Conservation (phyloP, 176 grass and related monocot species). For the Oryza punctata region DNA sequence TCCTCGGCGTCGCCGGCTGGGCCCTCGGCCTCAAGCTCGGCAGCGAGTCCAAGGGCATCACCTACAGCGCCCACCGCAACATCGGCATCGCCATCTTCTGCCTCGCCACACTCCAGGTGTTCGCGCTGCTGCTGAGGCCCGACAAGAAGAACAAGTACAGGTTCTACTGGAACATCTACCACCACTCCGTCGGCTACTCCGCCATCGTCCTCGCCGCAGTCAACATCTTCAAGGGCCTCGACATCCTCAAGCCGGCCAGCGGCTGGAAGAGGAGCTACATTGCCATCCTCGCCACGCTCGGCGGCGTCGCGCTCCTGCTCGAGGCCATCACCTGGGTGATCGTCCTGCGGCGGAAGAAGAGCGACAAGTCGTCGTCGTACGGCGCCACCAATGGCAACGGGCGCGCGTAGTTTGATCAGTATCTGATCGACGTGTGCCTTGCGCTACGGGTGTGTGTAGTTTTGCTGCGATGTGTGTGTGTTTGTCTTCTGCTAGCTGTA, state of each 20-base stretch:
- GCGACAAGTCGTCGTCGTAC: slow-evolving; percentile 28
- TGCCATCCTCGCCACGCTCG: slow-evolving; percentile 62
- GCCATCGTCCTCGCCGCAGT: slow-evolving; percentile 58
- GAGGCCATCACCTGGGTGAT: slow-evolving; percentile 78
- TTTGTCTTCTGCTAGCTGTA: background rate
- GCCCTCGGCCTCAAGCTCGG: slow-evolving; percentile 92
- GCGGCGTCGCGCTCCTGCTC: slow-evolving; percentile 54
- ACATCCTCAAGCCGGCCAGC: slow-evolving; percentile 66
- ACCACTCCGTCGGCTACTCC: slow-evolving; percentile 72
- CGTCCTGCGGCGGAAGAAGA: slow-evolving; percentile 53
- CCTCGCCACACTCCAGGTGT: slow-evolving; percentile 90
- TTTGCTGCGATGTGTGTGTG: slow-evolving; percentile 40
- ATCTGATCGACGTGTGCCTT: background rate
- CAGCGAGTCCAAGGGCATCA: slow-evolving; percentile 72
- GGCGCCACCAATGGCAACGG: slow-evolving; percentile 32
- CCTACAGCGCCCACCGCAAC: slow-evolving; percentile 56
- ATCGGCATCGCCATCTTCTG: slow-evolving; percentile 80
- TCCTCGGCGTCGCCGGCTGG: slow-evolving; percentile 85
- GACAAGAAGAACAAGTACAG: slow-evolving; percentile 93
- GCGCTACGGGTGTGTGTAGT: background rate
- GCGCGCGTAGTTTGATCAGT: slow-evolving; percentile 19
- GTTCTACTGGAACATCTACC: slow-evolving; percentile 92
- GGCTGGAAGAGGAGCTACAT: slow-evolving; percentile 83
- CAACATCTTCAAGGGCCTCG: slow-evolving; percentile 91
- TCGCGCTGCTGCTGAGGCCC: slow-evolving; percentile 78